Evolutionary conservation across 2,329 filamentous ascomycete species (phyloP).

Genomic region (Paecilomyces niveus): DNA sequence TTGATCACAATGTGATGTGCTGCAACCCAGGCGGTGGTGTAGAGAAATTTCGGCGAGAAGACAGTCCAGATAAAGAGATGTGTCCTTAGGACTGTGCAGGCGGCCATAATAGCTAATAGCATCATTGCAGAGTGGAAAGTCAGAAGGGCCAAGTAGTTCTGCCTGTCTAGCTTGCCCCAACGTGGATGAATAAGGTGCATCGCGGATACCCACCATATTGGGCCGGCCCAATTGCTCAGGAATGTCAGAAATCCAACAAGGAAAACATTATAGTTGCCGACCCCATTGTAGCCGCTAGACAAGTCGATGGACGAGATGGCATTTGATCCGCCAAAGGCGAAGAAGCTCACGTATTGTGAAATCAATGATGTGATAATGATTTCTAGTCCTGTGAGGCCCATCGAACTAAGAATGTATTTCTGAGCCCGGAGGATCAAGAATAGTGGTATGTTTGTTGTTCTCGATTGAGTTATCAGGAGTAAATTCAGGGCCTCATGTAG

Average conservation of each 20-base stretch:
- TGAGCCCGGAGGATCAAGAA: slow-evolving; percentile 67
- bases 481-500: slow-evolving; percentile 65
- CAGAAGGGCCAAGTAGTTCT: slow-evolving; percentile 51
- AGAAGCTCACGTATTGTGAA: slow-evolving; percentile 77
- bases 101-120: slow-evolving; percentile 72
- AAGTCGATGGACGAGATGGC: slow-evolving; percentile 94
- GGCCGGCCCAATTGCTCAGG: slow-evolving; percentile 81
- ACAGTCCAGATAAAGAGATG: slow-evolving; percentile 99
- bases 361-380: slow-evolving; percentile 66
- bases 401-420: slow-evolving; percentile 44
- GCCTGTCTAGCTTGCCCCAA: slow-evolving; percentile 22
- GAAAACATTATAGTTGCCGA: slow-evolving; percentile 71
- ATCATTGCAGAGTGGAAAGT: slow-evolving; percentile 64
- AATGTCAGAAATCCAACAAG: slow-evolving; percentile 80
- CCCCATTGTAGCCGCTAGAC: slow-evolving; percentile 89
- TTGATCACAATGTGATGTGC: slow-evolving; percentile 74
- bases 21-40: slow-evolving; percentile 79
- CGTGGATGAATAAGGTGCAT: slow-evolving; percentile 31
- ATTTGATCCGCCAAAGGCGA: slow-evolving; percentile 84
- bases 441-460: slow-evolving; percentile 76
- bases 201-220: slow-evolving; percentile 76
- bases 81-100: slow-evolving; percentile 74
- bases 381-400: slow-evolving; percentile 43
- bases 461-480: slow-evolving; percentile 79
- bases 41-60: slow-evolving; percentile 94